These are phyloP conservation scores for Ceratocystis alfenasii DNA, from an alignment of 2,329 filamentous ascomycete genomes.

Conservation along the genomic window DNA sequence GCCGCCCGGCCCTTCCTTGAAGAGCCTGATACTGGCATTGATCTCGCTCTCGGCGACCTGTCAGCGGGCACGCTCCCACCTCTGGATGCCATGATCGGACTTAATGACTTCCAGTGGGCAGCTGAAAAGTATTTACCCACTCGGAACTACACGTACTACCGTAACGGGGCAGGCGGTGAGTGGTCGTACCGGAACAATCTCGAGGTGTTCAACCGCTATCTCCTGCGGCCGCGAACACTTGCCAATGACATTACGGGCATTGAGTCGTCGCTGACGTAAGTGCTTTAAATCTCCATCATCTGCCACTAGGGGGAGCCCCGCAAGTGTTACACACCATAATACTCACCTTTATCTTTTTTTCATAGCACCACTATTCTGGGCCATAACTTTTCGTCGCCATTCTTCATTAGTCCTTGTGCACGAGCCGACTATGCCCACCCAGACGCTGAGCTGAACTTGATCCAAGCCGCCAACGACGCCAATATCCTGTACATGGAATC, in stretches of 20 bases:
- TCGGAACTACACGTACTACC: slow-evolving; percentile 38
- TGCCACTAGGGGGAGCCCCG: no score
- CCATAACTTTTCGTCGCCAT: slow-evolving; percentile 37
- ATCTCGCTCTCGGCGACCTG: slow-evolving; percentile 31
- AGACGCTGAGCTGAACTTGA: slow-evolving; percentile 38
- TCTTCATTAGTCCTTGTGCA: slow-evolving; percentile 40
- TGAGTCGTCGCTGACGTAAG: slow-evolving; percentile 29
- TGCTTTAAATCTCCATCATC: slow-evolving; percentile 20
- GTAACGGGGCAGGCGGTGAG: slow-evolving; percentile 38
- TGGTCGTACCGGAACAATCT: slow-evolving; percentile 43
- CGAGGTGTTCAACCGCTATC: slow-evolving; percentile 37
- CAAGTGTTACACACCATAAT: no score
- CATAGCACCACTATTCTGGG: slow-evolving; percentile 35
- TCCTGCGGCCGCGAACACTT: slow-evolving; percentile 34
- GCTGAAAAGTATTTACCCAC: slow-evolving; percentile 34
- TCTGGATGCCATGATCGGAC: slow-evolving; percentile 30
- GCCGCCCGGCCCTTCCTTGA: slow-evolving; percentile 36
- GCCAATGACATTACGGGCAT: slow-evolving; percentile 30
- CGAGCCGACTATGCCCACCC: slow-evolving; percentile 35
- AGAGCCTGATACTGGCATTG: slow-evolving; percentile 37
- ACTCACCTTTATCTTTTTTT: slow-evolving; percentile 22
- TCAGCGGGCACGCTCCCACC: slow-evolving; percentile 22
- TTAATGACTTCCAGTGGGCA: slow-evolving; percentile 41
- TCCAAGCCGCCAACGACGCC: slow-evolving; percentile 35
- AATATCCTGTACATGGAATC: slow-evolving; percentile 36